These are phyloP conservation scores for Leccinum incarnatum DNA, from an alignment of 768 basidiomycete species.

Conservation along the genomic window DNA sequence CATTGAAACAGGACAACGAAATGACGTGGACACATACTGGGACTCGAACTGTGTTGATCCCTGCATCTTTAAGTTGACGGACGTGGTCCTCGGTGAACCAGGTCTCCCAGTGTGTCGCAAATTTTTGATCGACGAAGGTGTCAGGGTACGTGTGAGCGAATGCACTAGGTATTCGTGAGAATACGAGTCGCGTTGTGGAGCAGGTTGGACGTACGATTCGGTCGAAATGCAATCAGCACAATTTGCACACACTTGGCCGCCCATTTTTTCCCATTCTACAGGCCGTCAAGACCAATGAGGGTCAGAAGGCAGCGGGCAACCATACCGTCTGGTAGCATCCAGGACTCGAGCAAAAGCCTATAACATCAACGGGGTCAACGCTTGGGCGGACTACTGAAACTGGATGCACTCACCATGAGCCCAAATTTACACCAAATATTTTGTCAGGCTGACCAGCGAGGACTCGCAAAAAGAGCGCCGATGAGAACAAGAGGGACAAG, in stretches of 20 bases:
- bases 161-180: slow-evolving; percentile 37
- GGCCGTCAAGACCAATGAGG: background rate
- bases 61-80: slow-evolving; percentile 44
- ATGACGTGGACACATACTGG: slow-evolving; percentile 47
- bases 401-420: slow-evolving; percentile 50
- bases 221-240: slow-evolving; percentile 63
- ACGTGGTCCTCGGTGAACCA: slow-evolving; percentile 74
- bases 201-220: slow-evolving; percentile 53
- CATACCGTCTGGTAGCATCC: slow-evolving; percentile 74
- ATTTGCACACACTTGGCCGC: slow-evolving; percentile 56
- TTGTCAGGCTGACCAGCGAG: slow-evolving; percentile 36
- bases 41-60: slow-evolving; percentile 75
- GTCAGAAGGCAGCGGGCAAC: background rate
- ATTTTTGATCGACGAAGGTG: slow-evolving; percentile 51
- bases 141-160: slow-evolving; percentile 59
- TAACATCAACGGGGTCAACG: slow-evolving; percentile 5
- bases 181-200: too few species aligned
- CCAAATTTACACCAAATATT: slow-evolving; percentile 71
- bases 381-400: background rate
- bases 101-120: slow-evolving; percentile 65
- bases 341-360: slow-evolving; percentile 76
- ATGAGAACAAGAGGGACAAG: slow-evolving; percentile 16
- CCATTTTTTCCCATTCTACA: slow-evolving; percentile 71
- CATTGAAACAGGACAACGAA: background rate
- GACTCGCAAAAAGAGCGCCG: slow-evolving; percentile 15